Base-by-base conservation (phyloP, 2,329 filamentous ascomycete genomes). In the Apiospora arundinis region DNA sequence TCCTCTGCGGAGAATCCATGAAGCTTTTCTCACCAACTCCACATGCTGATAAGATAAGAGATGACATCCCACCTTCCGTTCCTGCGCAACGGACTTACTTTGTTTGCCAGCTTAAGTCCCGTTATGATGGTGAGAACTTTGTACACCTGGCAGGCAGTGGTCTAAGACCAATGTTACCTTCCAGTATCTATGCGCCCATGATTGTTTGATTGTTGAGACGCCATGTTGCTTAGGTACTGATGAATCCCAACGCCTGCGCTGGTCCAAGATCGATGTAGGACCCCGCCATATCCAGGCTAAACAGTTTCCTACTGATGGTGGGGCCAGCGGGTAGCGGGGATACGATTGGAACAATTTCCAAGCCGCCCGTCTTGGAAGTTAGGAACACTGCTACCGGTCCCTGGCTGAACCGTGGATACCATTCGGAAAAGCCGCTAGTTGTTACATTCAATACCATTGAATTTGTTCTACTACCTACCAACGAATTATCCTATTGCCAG, bases 1-100 rank as follows among this genome's bases (percentile, higher is more conserved):
- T 60, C 52, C 52, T 63, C 56, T 63, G 56, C 56, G 56, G 56
- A 63, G 56, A 63, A 63, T 18, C 56, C 56, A 63, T 40, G 56
- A 63, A 63, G 32, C 56, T 40, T 40, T 63, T 40, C 56, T 63
- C 56, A 28, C 4, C 32, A 32, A 40, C 56, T 63, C 56, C 56
- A 63, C 56, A 8, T 9, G n/a, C 21, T 40, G 56, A 63, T 63
- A 63, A 63, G 56, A 63, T 63, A 63, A 63, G 56, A 11, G 1
- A n/a, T 3, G 11, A 40, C 3, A 21, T 23, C 28, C 32, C 32
- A n/a, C 2, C 11, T 37, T 21, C 52, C 25, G 12, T 16, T 48
- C n/a, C 16, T 40, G 32, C 16, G 42, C 18, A n/a, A 4, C 25
- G 18, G 16, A 32, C 9, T 9, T 21, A 7, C 32, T 11, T 21